Conservation (phyloP, 148 eudicot genomes). For the Persicaria tinctoria region DNA sequence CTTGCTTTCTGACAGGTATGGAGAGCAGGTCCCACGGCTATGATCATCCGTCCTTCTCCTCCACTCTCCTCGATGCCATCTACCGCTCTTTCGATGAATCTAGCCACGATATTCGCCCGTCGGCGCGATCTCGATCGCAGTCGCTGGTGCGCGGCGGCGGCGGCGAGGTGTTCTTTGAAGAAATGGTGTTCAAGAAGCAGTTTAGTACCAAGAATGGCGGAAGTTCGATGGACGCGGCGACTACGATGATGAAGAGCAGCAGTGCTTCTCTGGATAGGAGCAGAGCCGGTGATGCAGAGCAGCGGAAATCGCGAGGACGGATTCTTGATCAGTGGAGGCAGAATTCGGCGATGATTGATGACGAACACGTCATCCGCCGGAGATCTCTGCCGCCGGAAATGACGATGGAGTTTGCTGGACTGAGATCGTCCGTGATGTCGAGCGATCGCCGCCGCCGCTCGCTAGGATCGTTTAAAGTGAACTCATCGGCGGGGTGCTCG, state of each 20-base stretch:
- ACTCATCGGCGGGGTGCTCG: conserved; percentile 23
- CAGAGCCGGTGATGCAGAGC: neutral
- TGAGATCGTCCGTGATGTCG: conserved; percentile 2
- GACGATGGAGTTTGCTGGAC: neutral
- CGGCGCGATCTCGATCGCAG: neutral
- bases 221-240: neutral
- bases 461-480: conserved; percentile 6
- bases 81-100: conserved; percentile 49
- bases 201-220: neutral
- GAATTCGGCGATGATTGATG: conserved; percentile 22
- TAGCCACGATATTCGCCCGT: neutral
- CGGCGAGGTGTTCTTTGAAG: neutral
- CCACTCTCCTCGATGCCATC: conserved; percentile 64
- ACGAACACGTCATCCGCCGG: conserved; percentile 20
- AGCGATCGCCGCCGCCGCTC: conserved; percentile 4
- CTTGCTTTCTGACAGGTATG: neutral
- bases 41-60: conserved; percentile 55
- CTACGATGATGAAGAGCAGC: conserved; percentile 12
- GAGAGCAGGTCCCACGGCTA: neutral
- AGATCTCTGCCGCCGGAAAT: conserved; percentile 21
- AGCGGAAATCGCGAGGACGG: conserved; percentile 21
- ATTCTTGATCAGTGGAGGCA: conserved; percentile 51
- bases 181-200: neutral
- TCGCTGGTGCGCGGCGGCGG: neutral
- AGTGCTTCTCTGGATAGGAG: conserved; percentile 1